A percentile compares a stretch with the other conserved stretches of the same genome.
Conservation (phyloP, 2,329 filamentous ascomycete species). For the Apiospora marii region DNA sequence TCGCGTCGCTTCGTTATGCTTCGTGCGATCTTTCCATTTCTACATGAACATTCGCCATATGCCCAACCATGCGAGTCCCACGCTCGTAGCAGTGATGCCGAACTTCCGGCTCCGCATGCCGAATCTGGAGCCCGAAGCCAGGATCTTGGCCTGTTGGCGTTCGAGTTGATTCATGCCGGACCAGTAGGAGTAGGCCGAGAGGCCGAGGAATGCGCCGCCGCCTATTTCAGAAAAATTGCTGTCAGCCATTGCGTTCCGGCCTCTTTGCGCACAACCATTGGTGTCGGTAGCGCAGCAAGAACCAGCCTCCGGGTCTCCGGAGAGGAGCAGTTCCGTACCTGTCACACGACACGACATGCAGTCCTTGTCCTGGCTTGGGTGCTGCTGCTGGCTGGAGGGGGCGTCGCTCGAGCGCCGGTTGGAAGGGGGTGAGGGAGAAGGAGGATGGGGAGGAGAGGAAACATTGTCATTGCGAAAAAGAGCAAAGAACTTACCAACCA, state of each 20-base stretch:
- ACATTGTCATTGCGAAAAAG: not conserved
- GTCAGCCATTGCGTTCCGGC: not conserved
- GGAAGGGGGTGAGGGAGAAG: conserved; percentile 19
- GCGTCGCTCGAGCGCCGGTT: not conserved
- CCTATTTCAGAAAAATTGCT: conserved; percentile 55
- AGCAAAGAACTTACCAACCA: conserved; percentile 66
- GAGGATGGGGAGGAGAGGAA: not conserved
- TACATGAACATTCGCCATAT: conserved; percentile 72
- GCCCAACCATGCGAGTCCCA: conserved; percentile 73
- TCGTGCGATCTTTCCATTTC: conserved; percentile 28
- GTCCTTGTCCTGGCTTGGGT: conserved; percentile 64
- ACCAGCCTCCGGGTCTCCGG: not conserved
- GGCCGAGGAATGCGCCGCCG: conserved; percentile 76
- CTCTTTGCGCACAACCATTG: not conserved
- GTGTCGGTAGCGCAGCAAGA: not conserved
- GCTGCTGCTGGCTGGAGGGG: conserved; percentile 1
- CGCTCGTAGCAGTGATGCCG: conserved; percentile 73
- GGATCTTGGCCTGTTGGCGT: conserved; percentile 69
- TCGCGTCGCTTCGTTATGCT: not conserved
- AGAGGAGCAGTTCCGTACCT: conserved; percentile 56
- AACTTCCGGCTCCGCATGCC: conserved; percentile 74
- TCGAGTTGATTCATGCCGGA: conserved; percentile 77
- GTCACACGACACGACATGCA: conserved; percentile 76
- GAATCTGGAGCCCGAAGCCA: conserved; percentile 74
- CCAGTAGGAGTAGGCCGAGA: conserved; percentile 80